A percentile compares a stretch with the other conserved stretches of the same genome.
Conservation (phyloP, 192 early-diverging fungal species). For the Coemansia aciculifera region DNA sequence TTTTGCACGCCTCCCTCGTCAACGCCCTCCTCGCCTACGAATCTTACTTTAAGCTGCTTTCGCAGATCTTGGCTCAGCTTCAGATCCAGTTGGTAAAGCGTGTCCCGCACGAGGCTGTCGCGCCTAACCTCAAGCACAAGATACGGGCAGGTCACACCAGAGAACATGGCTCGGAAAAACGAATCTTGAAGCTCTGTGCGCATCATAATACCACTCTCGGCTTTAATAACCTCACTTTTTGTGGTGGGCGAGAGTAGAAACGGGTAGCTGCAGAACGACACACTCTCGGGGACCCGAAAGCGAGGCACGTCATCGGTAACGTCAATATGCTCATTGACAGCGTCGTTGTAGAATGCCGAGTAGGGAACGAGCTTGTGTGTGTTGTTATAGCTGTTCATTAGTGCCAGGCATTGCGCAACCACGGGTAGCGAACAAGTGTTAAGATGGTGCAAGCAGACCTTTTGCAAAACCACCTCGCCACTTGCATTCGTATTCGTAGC, state of each 20-base stretch:
- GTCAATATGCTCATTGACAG: constrained; percentile 69
- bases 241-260: constrained; percentile 71
- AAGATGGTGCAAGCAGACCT: constrained; percentile 37
- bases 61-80: constrained; percentile 84
- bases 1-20: constrained; percentile 94
- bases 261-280: constrained; percentile 76
- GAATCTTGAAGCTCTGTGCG: constrained; percentile 69
- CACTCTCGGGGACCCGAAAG: constrained; percentile 64
- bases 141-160: constrained; percentile 73
- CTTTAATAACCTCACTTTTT: constrained; percentile 73
- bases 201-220: constrained; percentile 72
- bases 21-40: constrained; percentile 91
- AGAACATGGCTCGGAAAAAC: constrained; percentile 76
- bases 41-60: constrained; percentile 87
- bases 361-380: constrained; percentile 58
- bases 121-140: constrained; percentile 70
- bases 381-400: constrained; percentile 65
- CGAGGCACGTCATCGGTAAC: constrained; percentile 77
- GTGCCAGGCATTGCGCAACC: constrained; percentile 36
- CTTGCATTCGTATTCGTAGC: neutral
- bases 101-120: constrained; percentile 70
- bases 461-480: constrained; percentile 21
- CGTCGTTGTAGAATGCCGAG: constrained; percentile 69
- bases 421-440: constrained; percentile 23
- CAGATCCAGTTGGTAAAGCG: constrained; percentile 69